Evolutionary conservation across 345 rosid species (phyloP).

Genomic region (Brassica nigra): DNA sequence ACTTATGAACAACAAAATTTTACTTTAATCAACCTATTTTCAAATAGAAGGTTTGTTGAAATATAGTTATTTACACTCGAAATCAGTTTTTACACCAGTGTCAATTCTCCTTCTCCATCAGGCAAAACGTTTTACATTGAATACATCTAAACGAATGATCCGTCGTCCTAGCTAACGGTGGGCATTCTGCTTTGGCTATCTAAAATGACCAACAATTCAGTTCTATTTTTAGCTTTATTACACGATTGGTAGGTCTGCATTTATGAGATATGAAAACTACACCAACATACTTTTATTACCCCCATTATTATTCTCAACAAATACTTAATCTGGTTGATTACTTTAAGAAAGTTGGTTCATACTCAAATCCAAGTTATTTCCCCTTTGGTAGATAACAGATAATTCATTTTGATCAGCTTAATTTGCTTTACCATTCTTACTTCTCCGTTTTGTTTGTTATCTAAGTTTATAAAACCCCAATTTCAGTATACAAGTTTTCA

Average conservation of each 20-base stretch:
- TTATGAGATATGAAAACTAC: neutral
- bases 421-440: neutral
- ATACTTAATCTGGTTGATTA: neutral
- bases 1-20: neutral
- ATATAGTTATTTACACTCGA: neutral
- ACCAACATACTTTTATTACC: neutral
- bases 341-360: neutral
- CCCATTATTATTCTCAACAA: neutral
- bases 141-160: neutral
- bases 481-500: neutral
- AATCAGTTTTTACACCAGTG: neutral
- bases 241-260: neutral
- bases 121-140: neutral
- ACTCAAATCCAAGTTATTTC: neutral
- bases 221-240: neutral
- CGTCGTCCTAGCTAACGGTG: neutral
- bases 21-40: neutral
- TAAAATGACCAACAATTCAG: neutral
- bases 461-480: neutral
- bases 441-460: neutral
- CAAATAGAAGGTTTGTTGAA: neutral
- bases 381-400: neutral
- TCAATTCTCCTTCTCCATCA: neutral
- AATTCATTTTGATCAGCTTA: neutral
- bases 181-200: neutral